A percentile compares a stretch with the other conserved stretches of the same genome.
Conservation (phyloP, 768 basidiomycete species). For the Rhodotorula sphaerocarpa region DNA sequence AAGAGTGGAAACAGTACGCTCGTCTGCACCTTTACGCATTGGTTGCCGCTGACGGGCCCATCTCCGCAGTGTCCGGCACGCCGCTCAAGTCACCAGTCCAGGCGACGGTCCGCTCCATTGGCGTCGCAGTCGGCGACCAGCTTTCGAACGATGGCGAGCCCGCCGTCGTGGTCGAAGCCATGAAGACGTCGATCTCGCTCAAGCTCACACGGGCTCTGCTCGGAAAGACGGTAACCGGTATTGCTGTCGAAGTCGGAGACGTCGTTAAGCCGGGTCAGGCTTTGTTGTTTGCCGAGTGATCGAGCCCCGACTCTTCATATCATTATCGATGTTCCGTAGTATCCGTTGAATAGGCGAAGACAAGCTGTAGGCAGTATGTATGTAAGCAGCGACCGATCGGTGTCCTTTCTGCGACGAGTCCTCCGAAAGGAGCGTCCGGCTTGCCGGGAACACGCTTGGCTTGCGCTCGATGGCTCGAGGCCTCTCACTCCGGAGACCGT, state of each 20-base stretch:
- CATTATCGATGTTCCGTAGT: too few relatives aligned
- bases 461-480: too few relatives aligned
- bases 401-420: too few relatives aligned
- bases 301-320: too few relatives aligned
- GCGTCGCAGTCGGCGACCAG: conserved; percentile 17
- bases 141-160: conserved; percentile 45
- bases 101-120: conserved; percentile 47
- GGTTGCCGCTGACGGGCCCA: neutral
- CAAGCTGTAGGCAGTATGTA: too few relatives aligned
- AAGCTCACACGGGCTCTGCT: conserved; percentile 49
- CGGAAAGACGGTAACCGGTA: conserved; percentile 47
- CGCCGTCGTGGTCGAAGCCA: conserved; percentile 55
- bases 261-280: conserved; percentile 50
- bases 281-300: conserved; percentile 41
- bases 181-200: conserved; percentile 59
- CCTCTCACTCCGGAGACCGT: too few relatives aligned
- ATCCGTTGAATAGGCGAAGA: too few relatives aligned
- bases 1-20: neutral
- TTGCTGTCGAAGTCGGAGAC: conserved; percentile 49
- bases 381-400: too few relatives aligned
- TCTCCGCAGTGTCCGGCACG: conserved; percentile 45
- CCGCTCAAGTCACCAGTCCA: conserved; percentile 52
- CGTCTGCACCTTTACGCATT: too few relatives aligned
- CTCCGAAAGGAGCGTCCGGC: too few relatives aligned
- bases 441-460: too few relatives aligned